Conservation (phyloP, 805 yeast genomes). For the Saccharomycopsis selenospora region DNA sequence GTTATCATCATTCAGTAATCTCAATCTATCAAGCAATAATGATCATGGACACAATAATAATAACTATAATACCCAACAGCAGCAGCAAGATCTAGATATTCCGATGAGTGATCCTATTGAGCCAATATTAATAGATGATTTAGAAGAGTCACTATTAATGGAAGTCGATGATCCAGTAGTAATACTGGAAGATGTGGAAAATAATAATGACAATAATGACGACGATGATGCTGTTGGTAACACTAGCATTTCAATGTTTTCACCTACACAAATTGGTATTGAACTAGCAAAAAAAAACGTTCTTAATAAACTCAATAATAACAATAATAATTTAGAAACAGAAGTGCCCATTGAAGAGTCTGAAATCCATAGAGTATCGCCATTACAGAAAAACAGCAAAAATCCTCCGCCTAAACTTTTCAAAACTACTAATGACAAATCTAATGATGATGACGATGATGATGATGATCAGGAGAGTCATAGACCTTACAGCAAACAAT, state of each 20-base stretch:
- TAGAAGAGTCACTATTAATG: background rate
- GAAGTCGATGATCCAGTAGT: background rate
- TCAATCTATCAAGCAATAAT: background rate
- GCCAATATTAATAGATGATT: background rate
- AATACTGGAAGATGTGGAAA: background rate
- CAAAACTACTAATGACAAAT: background rate
- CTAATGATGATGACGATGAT: background rate
- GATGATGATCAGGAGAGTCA: background rate
- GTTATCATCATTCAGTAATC: background rate
- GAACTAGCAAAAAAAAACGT: constrained; percentile 14
- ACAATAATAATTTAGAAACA: background rate
- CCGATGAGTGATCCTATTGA: background rate
- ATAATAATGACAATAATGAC: background rate
- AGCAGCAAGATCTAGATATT: too few relatives aligned
- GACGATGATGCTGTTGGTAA: background rate
- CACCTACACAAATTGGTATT: constrained; percentile 19
- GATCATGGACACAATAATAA: background rate
- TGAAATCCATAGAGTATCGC: background rate
- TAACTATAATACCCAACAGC: too few relatives aligned
- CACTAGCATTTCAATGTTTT: constrained; percentile 2
- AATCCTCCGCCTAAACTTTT: background rate
- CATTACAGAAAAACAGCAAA: background rate
- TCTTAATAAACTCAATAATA: background rate
- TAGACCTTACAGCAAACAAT: background rate
- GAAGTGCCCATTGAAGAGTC: background rate